phyloP scores from a whole-genome alignment of 176 grass and related monocot genomes.

The Aegilops longissima region DNA sequence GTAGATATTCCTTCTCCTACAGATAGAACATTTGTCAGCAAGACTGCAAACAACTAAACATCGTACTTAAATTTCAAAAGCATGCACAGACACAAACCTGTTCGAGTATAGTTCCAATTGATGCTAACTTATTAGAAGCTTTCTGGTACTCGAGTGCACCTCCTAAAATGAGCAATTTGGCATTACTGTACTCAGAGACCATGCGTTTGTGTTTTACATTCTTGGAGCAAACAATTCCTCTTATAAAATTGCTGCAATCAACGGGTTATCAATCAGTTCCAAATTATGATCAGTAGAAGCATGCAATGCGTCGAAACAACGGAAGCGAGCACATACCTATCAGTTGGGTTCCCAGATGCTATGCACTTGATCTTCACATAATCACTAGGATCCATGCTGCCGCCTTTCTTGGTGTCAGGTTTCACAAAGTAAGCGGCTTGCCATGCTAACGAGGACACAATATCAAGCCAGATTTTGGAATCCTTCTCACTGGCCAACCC shows the following conservation, averaged over 20 bases:
- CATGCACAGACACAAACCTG: conserved; percentile 54
- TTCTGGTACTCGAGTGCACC: conserved; percentile 86
- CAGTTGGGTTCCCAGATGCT: conserved; percentile 61
- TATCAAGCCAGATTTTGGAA: conserved; percentile 63
- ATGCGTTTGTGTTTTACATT: conserved; percentile 96
- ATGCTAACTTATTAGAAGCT: conserved; percentile 74
- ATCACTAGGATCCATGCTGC: conserved; percentile 84
- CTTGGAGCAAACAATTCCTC: conserved; percentile 92
- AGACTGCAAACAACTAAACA: conserved; percentile 1
- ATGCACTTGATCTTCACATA: conserved; percentile 97
- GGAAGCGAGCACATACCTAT: conserved; percentile 57
- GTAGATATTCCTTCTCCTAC: conserved; percentile 78
- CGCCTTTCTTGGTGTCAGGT: conserved; percentile 85
- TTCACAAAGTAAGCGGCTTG: conserved; percentile 83
- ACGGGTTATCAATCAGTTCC: conserved; percentile 12
- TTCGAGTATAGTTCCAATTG: conserved; percentile 73
- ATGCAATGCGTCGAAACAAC: conserved; percentile 2
- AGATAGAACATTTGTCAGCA: conserved; percentile 29
- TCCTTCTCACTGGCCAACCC: conserved; percentile 33
- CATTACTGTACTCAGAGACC: conserved; percentile 69
- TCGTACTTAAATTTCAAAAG: conserved; percentile 7
- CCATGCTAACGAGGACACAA: conserved; percentile 79
- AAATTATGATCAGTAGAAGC: conserved; percentile 15
- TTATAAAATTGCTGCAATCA: conserved; percentile 64
- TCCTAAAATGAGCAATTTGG: conserved; percentile 84